These are phyloP conservation scores for Simmondsia chinensis DNA, from an alignment of 148 eudicot species.

Conservation along the genomic window DNA sequence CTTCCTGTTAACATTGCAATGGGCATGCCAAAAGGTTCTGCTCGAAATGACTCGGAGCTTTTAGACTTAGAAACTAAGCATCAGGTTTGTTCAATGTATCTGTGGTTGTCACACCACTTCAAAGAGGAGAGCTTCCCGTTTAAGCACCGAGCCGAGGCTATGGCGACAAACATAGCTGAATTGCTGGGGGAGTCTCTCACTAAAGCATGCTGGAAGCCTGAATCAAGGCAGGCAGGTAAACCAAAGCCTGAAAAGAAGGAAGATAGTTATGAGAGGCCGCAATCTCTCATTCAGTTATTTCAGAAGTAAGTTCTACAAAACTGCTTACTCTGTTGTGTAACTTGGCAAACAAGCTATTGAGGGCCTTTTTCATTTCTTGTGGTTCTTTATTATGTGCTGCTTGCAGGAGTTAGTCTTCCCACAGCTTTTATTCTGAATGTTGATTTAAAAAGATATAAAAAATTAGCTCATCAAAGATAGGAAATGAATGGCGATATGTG, in stretches of 20 bases:
- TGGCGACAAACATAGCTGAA: slow-evolving; percentile 83
- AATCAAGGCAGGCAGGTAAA: slow-evolving; percentile 48
- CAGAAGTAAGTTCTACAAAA: slow-evolving; percentile 38
- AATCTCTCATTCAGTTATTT: slow-evolving; percentile 37
- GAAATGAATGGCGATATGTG: no score
- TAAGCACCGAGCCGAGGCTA: slow-evolving; percentile 69
- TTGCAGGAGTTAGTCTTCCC: no score
- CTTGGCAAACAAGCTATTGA: no score
- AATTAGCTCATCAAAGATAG: no score
- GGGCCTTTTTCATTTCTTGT: no score
- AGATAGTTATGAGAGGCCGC: slow-evolving; percentile 65
- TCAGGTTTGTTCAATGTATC: slow-evolving; percentile 86
- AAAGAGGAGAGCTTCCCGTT: slow-evolving; percentile 75
- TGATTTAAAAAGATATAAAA: no score
- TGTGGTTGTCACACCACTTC: slow-evolving; percentile 91
- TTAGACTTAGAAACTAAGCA: slow-evolving; percentile 95
- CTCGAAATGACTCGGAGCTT: slow-evolving; percentile 81
- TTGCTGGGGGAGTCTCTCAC: slow-evolving; percentile 69
- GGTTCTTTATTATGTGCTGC: no score
- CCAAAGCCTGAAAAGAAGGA: slow-evolving; percentile 36
- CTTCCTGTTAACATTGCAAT: slow-evolving; percentile 84
- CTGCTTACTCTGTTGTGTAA: no score
- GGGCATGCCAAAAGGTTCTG: slow-evolving; percentile 84
- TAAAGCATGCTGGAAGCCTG: slow-evolving; percentile 83
- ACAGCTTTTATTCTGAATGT: no score